phyloP scores from a whole-genome alignment of 2,329 filamentous ascomycete genomes.

The Pseudomassariella vexata region DNA sequence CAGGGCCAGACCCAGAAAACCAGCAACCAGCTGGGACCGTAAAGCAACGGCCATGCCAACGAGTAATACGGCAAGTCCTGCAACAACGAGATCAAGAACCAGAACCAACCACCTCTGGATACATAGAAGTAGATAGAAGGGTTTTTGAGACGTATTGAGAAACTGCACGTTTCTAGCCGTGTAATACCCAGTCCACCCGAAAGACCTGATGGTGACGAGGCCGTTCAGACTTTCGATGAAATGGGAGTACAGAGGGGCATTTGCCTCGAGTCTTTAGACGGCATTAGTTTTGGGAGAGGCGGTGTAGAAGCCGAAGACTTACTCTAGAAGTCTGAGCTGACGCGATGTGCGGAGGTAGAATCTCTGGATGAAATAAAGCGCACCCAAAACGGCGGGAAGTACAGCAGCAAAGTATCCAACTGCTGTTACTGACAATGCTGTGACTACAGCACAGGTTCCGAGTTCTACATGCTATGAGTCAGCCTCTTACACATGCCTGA shows the following conservation, averaged over 20 bases:
- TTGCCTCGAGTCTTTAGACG: conserved; percentile 6
- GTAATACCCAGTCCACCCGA: conserved; percentile 2
- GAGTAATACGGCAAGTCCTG: conserved; percentile 20
- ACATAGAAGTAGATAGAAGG: conserved; percentile 24
- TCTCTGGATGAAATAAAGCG: conserved; percentile 7
- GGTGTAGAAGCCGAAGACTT: neutral
- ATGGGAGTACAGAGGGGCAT: conserved; percentile 5
- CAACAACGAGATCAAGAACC: conserved; percentile 24
- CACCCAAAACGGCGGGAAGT: neutral
- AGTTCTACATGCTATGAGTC: conserved; percentile 5
- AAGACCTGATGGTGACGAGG: conserved; percentile 3
- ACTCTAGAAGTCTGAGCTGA: conserved; percentile 6
- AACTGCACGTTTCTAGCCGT: neutral
- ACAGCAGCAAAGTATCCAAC: conserved; percentile 5
- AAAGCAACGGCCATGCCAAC: conserved; percentile 17
- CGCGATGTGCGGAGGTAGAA: conserved; percentile 8
- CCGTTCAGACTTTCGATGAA: conserved; percentile 4
- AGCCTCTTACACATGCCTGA: too few relatives aligned
- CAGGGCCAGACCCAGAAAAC: conserved; percentile 8
- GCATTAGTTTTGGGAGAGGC: too few relatives aligned
- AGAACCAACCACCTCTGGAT: conserved; percentile 26
- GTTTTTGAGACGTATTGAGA: conserved; percentile 6
- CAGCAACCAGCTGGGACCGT: conserved; percentile 3
- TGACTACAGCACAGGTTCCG: conserved; percentile 1
- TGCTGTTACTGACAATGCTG: conserved; percentile 4